Conservation (phyloP, 2,329 filamentous ascomycete species). For the Eurotiales sp. region DNA sequence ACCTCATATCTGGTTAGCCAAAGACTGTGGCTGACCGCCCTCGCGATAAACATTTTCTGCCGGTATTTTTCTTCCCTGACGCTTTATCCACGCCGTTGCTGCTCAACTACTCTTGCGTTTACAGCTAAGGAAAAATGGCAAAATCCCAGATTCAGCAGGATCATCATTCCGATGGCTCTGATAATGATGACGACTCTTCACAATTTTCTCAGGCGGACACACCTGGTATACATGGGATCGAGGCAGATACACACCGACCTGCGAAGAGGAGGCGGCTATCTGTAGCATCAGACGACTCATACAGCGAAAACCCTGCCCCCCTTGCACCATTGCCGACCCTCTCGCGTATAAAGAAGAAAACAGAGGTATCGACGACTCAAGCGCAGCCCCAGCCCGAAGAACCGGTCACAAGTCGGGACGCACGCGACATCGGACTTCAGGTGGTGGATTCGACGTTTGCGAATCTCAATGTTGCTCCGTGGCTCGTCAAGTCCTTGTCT, state of each 20-base stretch:
- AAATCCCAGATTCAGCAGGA: neutral
- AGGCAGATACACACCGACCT: conserved; percentile 23
- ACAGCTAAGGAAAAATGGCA: neutral
- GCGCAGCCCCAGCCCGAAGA: conserved; percentile 21
- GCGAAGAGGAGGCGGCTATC: conserved; percentile 40
- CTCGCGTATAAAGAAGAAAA: conserved; percentile 42
- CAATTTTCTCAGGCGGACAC: neutral
- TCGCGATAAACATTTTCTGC: conserved; percentile 15
- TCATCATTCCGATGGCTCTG: no score
- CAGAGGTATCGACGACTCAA: conserved; percentile 16
- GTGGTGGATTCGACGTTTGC: conserved; percentile 60
- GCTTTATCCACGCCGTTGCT: neutral
- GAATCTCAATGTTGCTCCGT: conserved; percentile 70
- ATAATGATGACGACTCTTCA: neutral
- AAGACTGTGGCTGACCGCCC: conserved; percentile 10
- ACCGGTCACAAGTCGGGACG: conserved; percentile 38
- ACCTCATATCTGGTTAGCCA: no score
- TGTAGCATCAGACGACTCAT: conserved; percentile 32
- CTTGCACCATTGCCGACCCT: conserved; percentile 32
- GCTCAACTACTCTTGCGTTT: neutral
- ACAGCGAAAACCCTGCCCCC: conserved; percentile 24
- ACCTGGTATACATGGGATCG: neutral
- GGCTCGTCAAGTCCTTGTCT: conserved; percentile 77
- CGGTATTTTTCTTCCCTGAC: conserved; percentile 9
- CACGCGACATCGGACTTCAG: conserved; percentile 38